Conservation (phyloP, 345 rosid genomes). For the Toxicodendron radicans region DNA sequence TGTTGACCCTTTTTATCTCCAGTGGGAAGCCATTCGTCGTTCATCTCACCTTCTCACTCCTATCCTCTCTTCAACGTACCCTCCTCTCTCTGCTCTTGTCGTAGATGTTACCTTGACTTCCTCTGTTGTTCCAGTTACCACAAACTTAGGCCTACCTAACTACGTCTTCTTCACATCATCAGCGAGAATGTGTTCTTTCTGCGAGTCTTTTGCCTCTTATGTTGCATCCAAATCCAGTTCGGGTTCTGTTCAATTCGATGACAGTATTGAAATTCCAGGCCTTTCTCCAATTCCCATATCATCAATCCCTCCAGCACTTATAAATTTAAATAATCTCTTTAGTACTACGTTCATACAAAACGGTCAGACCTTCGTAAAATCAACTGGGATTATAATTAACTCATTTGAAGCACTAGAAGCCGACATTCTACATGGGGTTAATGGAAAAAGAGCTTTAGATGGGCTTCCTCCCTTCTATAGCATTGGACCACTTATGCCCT, state of each 20-base stretch:
- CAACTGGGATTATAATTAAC: slow-evolving; percentile 38
- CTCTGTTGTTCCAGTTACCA: slow-evolving; percentile 21
- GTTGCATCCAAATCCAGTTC: slow-evolving; percentile 1
- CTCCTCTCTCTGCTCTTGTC: slow-evolving; percentile 31
- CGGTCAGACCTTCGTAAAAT: slow-evolving; percentile 5
- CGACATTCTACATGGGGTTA: slow-evolving; percentile 24
- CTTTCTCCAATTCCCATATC: slow-evolving; percentile 30
- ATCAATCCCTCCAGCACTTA: slow-evolving; percentile 31
- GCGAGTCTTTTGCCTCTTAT: slow-evolving; percentile 1
- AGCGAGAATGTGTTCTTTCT: slow-evolving; percentile 28
- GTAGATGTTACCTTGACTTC: slow-evolving; percentile 29
- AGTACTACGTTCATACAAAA: slow-evolving; percentile 9
- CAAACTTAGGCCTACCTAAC: slow-evolving; percentile 25
- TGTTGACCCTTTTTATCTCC: slow-evolving; percentile 38
- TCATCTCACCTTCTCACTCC: slow-evolving; percentile 38
- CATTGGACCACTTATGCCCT: slow-evolving; percentile 37
- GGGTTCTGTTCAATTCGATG: slow-evolving; percentile 13
- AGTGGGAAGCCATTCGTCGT: slow-evolving; percentile 31
- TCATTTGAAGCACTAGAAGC: slow-evolving; percentile 39
- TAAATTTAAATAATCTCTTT: slow-evolving; percentile 19
- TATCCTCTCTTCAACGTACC: slow-evolving; percentile 27
- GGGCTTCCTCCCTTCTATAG: slow-evolving; percentile 31
- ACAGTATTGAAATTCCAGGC: slow-evolving; percentile 34
- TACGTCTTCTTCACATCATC: slow-evolving; percentile 33
- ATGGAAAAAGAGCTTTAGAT: slow-evolving; percentile 1